Conservation (phyloP, 2,329 filamentous ascomycete genomes). For the Xylaria digitata region DNA sequence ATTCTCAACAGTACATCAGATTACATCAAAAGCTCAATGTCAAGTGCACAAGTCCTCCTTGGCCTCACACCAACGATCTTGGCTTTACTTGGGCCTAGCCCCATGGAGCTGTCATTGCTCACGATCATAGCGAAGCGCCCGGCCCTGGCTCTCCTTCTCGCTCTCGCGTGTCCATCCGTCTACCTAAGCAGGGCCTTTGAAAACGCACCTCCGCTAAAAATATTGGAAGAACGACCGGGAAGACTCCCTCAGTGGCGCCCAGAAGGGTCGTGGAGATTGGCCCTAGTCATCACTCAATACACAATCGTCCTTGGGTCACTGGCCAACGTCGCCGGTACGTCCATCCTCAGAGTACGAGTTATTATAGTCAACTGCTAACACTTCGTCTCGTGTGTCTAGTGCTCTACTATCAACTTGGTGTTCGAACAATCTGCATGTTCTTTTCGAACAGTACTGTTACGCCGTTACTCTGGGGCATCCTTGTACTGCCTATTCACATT, state of each 20-base stretch:
- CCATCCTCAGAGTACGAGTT: neutral
- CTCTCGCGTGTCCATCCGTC: slow-evolving; percentile 23
- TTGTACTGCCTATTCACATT: slow-evolving; percentile 21
- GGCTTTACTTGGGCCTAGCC: slow-evolving; percentile 19
- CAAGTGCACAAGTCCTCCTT: slow-evolving; percentile 25
- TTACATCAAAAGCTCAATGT: slow-evolving; percentile 16
- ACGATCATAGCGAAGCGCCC: slow-evolving; percentile 18
- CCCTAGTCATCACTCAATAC: neutral
- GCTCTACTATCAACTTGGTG: slow-evolving; percentile 18
- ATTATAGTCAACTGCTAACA: neutral
- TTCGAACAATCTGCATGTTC: slow-evolving; percentile 24
- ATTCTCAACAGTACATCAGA: too few relatives aligned
- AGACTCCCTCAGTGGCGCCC: slow-evolving; percentile 12
- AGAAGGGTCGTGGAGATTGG: slow-evolving; percentile 2
- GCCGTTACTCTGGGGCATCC: slow-evolving; percentile 10
- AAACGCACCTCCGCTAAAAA: neutral
- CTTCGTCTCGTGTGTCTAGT: neutral
- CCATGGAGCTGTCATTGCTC: slow-evolving; percentile 8
- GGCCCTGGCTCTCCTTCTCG: slow-evolving; percentile 6
- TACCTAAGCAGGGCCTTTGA: slow-evolving; percentile 23
- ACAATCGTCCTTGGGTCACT: neutral
- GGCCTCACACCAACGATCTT: slow-evolving; percentile 20
- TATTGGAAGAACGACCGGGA: slow-evolving; percentile 5
- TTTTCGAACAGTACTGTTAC: slow-evolving; percentile 11
- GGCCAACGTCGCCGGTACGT: neutral